Percentiles rank a stretch among this genome's conserved stretches.
phyloP scores from a whole-genome alignment of 768 basidiomycete genomes.

The Cyclocybe aegerita region DNA sequence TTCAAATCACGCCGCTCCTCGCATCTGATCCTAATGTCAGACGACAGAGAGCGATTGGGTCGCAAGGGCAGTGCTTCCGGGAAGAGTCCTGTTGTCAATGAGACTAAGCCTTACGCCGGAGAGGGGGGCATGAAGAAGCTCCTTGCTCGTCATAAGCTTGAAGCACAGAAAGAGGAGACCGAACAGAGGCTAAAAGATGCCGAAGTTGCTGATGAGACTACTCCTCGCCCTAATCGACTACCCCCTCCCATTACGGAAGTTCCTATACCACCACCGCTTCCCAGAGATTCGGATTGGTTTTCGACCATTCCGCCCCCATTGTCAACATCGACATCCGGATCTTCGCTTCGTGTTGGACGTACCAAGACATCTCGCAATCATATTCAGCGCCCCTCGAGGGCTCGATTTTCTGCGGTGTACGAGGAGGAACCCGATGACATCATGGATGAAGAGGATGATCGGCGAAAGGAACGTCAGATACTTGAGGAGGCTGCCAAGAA shows the following conservation, averaged over 20 bases:
- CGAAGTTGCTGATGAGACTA: conserved; percentile 6
- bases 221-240: conserved; percentile 4
- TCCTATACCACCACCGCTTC: conserved; percentile 19
- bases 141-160: conserved; percentile 59
- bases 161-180: conserved; percentile 46
- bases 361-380: conserved; percentile 57
- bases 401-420: conserved; percentile 68
- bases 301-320: conserved; percentile 25
- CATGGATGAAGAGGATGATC: conserved; percentile 40
- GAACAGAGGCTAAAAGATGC: conserved; percentile 23
- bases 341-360: conserved; percentile 69
- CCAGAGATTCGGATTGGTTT: conserved; percentile 29
- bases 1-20: conserved; percentile 53
- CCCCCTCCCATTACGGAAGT: conserved; percentile 14
- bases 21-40: conserved; percentile 56
- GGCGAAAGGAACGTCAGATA: conserved; percentile 41
- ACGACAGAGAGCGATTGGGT: conserved; percentile 55
- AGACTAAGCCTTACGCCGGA: conserved; percentile 76
- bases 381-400: conserved; percentile 50
- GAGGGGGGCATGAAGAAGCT: conserved; percentile 79
- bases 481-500: conserved; percentile 58
- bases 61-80: conserved; percentile 34
- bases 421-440: conserved; percentile 48
- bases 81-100: conserved; percentile 43
- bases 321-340: conserved; percentile 30